Percentiles rank a stretch among this genome's conserved stretches.
These are phyloP conservation scores for Cordyceps cateniannulata DNA, from an alignment of 2,329 filamentous ascomycete genomes.

Conservation along the genomic window DNA sequence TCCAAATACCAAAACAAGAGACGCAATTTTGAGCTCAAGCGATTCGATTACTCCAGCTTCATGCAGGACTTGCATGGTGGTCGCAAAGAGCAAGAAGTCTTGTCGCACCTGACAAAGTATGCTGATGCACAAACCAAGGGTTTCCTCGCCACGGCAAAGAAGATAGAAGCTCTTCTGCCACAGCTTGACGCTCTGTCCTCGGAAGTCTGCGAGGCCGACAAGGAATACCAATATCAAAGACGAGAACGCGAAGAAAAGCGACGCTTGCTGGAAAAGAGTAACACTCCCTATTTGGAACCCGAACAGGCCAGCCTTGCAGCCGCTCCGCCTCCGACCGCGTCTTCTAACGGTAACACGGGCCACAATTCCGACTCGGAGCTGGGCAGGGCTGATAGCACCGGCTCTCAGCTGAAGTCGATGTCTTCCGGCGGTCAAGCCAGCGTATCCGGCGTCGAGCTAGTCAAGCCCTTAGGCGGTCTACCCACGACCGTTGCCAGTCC, in stretches of 20 bases:
- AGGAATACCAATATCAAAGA: slow-evolving; percentile 91
- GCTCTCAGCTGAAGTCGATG: slow-evolving; percentile 56
- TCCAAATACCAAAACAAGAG: slow-evolving; percentile 93
- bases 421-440: slow-evolving; percentile 37
- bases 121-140: slow-evolving; percentile 82
- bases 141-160: slow-evolving; percentile 78
- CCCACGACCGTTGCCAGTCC: slow-evolving; percentile 44
- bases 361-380: slow-evolving; percentile 62
- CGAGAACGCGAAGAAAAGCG: slow-evolving; percentile 96
- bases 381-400: slow-evolving; percentile 66
- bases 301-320: slow-evolving; percentile 46
- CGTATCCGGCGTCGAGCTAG: slow-evolving; percentile 36
- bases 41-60: slow-evolving; percentile 97
- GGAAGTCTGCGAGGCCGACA: slow-evolving; percentile 90
- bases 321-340: slow-evolving; percentile 23
- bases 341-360: slow-evolving; percentile 38
- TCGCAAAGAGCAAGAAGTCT: slow-evolving; percentile 94
- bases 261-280: slow-evolving; percentile 81
- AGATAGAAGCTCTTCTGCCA: slow-evolving; percentile 78
- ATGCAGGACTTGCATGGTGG: slow-evolving; percentile 99
- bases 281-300: slow-evolving; percentile 63
- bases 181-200: slow-evolving; percentile 81
- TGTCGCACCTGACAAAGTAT: slow-evolving; percentile 90
- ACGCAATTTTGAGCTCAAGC: slow-evolving; percentile 90
- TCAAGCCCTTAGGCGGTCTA: slow-evolving; percentile 49